A percentile compares a stretch with the other conserved stretches of the same genome.
phyloP scores from a whole-genome alignment of 1,139 yeast genomes.

The Pichia sp. region DNA sequence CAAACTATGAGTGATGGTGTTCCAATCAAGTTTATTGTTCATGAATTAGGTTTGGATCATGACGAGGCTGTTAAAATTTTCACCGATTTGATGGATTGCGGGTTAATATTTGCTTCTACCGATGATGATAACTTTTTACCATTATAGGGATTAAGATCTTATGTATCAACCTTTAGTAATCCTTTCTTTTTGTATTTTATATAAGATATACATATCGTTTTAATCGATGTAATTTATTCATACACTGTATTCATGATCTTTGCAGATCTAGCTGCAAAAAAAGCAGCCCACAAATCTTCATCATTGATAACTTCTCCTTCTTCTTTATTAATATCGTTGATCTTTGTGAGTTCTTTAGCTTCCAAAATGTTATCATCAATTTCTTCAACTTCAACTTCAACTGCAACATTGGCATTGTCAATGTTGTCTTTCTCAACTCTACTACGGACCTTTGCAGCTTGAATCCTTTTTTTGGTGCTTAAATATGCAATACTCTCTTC shows the following conservation, averaged over 20 bases:
- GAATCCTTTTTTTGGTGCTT: constrained; percentile 43
- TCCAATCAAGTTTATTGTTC: constrained; percentile 53
- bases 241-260: constrained; percentile 15
- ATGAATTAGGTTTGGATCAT: constrained; percentile 41
- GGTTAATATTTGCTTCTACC: constrained; percentile 57
- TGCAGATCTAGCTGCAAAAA: constrained; percentile 32
- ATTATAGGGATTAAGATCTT: constrained; percentile 1
- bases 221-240: neutral
- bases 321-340: constrained; percentile 33
- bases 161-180: too few relatives aligned
- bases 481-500: constrained; percentile 76
- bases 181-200: neutral
- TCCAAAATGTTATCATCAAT: constrained; percentile 30
- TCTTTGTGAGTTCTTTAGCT: constrained; percentile 33
- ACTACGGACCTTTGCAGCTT: constrained; percentile 25
- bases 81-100: constrained; percentile 50
- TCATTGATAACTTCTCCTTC: constrained; percentile 52
- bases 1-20: constrained; percentile 65
- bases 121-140: constrained; percentile 28
- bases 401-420: constrained; percentile 31
- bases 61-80: constrained; percentile 31
- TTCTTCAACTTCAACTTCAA: constrained; percentile 23
- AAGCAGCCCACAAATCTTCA: constrained; percentile 53
- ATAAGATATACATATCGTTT: neutral
- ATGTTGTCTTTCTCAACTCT: constrained; percentile 4